Evolutionary conservation across 257 asterid species (phyloP), one percentile per base, ranked within the genome.

Genomic region (Solanum commersonii): DNA sequence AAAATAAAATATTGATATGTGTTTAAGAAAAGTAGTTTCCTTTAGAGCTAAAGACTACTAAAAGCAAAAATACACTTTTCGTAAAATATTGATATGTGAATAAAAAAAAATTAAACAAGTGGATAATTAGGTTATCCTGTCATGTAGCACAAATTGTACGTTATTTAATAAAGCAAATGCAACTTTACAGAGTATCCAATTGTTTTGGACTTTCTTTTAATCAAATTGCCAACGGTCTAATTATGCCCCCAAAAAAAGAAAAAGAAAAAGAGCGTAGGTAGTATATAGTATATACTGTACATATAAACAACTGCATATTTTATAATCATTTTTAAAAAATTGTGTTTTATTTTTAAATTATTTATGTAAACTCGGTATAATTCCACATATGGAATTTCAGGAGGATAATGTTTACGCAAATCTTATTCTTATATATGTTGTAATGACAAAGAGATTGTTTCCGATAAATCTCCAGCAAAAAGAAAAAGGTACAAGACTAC

Each of bases 391-490:
- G 29, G 0, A 1, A 2, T 60, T 23, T 59, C 5, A 23, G 4
- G 65, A 59, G 3, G 27, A 10, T 63, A 60, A 14, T 63, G 7
- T 63, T 63, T 23, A 1, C 0, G 7, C 6, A 10, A 0, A 63
- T 1, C 31, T 63, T 63, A 2, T 22, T 60, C 29, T 23, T 60
- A 9, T 2, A 1, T 22, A 60, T 9, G 0, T 20, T 59, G 12
- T 59, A 22, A 59, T 59, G 27, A 8, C 0, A 59, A 12, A 60
- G 6, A 56, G 1, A 23, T 60, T 60, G 1, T 60, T 60, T 10
- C 0, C 2, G 7, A 60, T 10, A 60, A 23, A 60, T 60, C 70
- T 9, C 3, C 6, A 0, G 0, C 5, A 10, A 1, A 23, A 4
- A 22, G 10, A 18, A 56, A 52, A 56, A 56, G 0, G 4, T 67